Base-by-base conservation (phyloP, 305 asterid genomes). In the Fraxinus dipetala region DNA sequence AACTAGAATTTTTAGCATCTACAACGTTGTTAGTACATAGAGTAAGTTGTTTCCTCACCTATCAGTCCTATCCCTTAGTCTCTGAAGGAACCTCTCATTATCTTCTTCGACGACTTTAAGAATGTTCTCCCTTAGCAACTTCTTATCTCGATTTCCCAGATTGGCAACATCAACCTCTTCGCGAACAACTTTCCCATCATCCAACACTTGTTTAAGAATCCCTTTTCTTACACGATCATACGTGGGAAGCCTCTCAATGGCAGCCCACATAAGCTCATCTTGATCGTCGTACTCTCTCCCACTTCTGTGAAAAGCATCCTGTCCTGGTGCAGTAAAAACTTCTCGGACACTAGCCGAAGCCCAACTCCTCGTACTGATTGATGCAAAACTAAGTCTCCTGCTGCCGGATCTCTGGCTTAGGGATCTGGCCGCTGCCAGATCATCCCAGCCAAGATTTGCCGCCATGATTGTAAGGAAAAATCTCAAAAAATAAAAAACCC, bases 211-310 rank as follows among this genome's bases (percentile, higher is more conserved):
- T 85, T 81, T 94, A 80, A 93, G 76, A 28, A 93, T 87, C 81
- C 98, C 97, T 84, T 88, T 92, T 86, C 94, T 89, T 67, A 91
- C 83, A 4, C 98, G 90, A 70, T 95, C 98, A 72, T 88, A 93
- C 0, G 98, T 95, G 0, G 98, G 98, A 51, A 95, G 96, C 83
- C 96, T 88, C 84, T 95, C 99, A 9, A 94, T 90, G 35, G 98
- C 98, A 10, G 98, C 98, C 99, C 98, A 94, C 88, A 83, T 89
- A 2, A 95, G 93, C 91, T 96, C 98, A 11, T 93, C 95, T 81
- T 95, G 93, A 74, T 93, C 97, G 32, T 96, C 95, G 78, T 86
- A 85, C 5, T 91, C 98, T 70, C 97, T 85, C 83, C 84, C 89
- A 86, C 99, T 94, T 65, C 79, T 90, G 76, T 86, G 90, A 76